phyloP scores from a whole-genome alignment of 1,139 yeast species.

The Yamadazyma aaseri region DNA sequence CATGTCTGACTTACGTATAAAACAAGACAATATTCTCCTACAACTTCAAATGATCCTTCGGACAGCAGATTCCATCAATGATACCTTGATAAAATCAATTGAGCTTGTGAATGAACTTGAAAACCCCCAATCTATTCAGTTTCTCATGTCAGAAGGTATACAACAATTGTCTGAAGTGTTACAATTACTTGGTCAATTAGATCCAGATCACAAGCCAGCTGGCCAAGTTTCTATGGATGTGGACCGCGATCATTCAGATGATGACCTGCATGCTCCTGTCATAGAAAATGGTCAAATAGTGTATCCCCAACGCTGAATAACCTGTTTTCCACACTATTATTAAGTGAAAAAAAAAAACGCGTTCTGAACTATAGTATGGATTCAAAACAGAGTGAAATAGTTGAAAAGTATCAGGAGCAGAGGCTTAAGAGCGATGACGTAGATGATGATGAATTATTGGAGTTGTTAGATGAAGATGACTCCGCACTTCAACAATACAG shows the following conservation, averaged over 20 bases:
- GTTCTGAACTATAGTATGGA: slow-evolving; percentile 22
- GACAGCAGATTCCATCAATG: slow-evolving; percentile 31
- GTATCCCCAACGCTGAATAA: background rate
- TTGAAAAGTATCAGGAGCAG: slow-evolving; percentile 44
- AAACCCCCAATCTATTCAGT: slow-evolving; percentile 8
- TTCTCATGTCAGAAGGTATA: slow-evolving; percentile 11
- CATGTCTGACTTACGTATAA: slow-evolving; percentile 2
- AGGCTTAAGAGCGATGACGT: slow-evolving; percentile 22
- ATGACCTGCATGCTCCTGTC: background rate
- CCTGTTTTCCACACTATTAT: background rate
- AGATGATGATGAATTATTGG: slow-evolving; percentile 38
- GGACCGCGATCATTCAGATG: background rate
- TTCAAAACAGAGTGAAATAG: slow-evolving; percentile 27
- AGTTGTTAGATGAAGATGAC: slow-evolving; percentile 37
- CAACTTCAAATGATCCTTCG: slow-evolving; percentile 34
- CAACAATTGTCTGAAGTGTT: slow-evolving; percentile 9
- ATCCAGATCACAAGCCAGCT: background rate
- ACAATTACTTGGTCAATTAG: slow-evolving; percentile 6
- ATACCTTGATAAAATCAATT: slow-evolving; percentile 26
- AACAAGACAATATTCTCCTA: slow-evolving; percentile 26
- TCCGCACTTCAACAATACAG: slow-evolving; percentile 33
- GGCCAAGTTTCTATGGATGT: background rate
- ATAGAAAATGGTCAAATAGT: background rate
- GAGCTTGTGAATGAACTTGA: slow-evolving; percentile 16
- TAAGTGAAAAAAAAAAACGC: slow-evolving; percentile 1